Conservation (phyloP, 768 basidiomycete genomes). For the Russula compacta region DNA sequence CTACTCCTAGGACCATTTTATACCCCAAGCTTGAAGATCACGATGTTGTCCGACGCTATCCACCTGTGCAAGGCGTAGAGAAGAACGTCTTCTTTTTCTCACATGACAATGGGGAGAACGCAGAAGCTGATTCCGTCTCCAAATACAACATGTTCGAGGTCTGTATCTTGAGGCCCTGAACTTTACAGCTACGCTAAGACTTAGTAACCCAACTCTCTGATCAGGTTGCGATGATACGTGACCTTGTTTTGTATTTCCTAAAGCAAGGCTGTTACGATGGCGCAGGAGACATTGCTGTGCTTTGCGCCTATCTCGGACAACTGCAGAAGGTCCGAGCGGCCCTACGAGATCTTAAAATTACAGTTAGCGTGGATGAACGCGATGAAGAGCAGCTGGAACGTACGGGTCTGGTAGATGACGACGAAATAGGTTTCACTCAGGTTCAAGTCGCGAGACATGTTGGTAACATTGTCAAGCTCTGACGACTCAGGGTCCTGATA, state of each 20-base stretch:
- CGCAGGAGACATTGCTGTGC: conserved; percentile 44
- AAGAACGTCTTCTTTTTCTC: conserved; percentile 62
- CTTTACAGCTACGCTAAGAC: too few relatives aligned
- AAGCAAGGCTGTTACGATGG: conserved; percentile 41
- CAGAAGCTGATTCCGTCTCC: conserved; percentile 50
- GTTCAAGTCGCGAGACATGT: conserved; percentile 48
- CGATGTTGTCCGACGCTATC: conserved; percentile 40
- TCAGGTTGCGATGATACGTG: conserved; percentile 38
- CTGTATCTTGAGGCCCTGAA: neutral
- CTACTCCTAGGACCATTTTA: conserved; percentile 38
- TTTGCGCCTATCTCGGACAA: conserved; percentile 47
- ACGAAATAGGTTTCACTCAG: conserved; percentile 33
- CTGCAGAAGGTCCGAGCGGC: conserved; percentile 37
- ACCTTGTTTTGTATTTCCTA: conserved; percentile 45
- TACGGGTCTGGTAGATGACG: conserved; percentile 36
- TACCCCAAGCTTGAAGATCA: conserved; percentile 57
- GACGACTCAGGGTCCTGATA: neutral
- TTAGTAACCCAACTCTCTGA: neutral
- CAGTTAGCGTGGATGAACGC: conserved; percentile 59
- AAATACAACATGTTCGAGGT: conserved; percentile 67
- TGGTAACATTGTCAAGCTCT: conserved; percentile 15
- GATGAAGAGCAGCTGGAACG: conserved; percentile 54
- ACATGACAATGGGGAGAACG: conserved; percentile 53
- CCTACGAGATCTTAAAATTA: conserved; percentile 36
- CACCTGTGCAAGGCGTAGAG: conserved; percentile 49